Conservation (phyloP, 2,329 filamentous ascomycete species). For the Beauveria pseudobassiana region DNA sequence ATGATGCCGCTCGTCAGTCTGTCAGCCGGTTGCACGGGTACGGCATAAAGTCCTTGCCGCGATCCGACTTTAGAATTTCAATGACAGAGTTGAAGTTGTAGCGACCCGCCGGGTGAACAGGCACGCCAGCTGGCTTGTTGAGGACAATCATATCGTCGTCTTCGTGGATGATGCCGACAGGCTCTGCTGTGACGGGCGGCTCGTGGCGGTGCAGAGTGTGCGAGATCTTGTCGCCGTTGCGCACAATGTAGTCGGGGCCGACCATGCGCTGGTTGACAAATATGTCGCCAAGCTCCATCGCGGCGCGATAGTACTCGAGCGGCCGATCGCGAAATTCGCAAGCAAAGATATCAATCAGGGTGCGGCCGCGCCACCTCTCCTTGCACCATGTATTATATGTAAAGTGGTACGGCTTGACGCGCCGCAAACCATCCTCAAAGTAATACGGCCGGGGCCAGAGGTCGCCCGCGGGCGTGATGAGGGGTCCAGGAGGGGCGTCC, state of each 20-base stretch:
- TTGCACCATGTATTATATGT: conserved; percentile 96
- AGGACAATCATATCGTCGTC: conserved; percentile 92
- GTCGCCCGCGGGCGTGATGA: conserved; percentile 28
- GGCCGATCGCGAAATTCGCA: conserved; percentile 88
- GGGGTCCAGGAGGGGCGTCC: conserved; percentile 8
- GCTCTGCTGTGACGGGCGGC: conserved; percentile 76
- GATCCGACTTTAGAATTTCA: conserved; percentile 83
- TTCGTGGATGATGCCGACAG: conserved; percentile 80
- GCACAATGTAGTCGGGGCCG: conserved; percentile 61
- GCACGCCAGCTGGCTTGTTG: conserved; percentile 91
- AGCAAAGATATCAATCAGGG: conserved; percentile 78
- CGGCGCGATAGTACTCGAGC: conserved; percentile 76
- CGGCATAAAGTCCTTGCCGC: conserved; percentile 46
- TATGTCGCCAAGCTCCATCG: conserved; percentile 74
- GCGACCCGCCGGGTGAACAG: conserved; percentile 88
- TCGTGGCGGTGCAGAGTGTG: conserved; percentile 95
- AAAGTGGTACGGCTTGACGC: conserved; percentile 80
- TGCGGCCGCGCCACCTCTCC: conserved; percentile 78
- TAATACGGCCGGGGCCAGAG: conserved; percentile 64
- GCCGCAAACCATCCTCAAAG: conserved; percentile 73
- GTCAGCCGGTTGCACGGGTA: conserved; percentile 84
- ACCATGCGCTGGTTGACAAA: conserved; percentile 69
- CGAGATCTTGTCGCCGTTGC: conserved; percentile 85
- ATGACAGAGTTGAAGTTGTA: conserved; percentile 95
- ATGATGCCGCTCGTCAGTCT: conserved; percentile 92